phyloP scores from a whole-genome alignment of 177 flowering plant genomes.

The Telopea speciosissima region DNA sequence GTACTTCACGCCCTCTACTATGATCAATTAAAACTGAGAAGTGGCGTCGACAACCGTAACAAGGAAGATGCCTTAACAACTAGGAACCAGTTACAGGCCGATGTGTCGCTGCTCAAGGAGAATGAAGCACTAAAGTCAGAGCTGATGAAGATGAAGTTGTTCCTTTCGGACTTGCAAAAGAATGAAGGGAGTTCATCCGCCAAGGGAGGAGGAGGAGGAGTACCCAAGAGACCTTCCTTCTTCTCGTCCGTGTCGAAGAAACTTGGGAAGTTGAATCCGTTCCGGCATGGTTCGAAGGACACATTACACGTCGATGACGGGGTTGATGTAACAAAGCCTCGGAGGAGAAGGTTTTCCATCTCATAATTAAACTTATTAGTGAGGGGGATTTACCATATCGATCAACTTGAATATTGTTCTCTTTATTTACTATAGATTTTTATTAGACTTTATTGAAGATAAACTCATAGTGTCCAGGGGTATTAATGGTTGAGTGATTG shows the following conservation, averaged over 20 bases:
- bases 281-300: conserved; percentile 84
- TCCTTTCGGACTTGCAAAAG: conserved; percentile 53
- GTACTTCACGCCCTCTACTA: conserved; percentile 87
- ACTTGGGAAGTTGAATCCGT: conserved; percentile 85
- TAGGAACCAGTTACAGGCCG: conserved; percentile 55
- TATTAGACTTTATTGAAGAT: too few species aligned
- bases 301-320: conserved; percentile 60
- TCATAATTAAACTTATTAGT: conserved; percentile 36
- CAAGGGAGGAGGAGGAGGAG: conserved; percentile 1
- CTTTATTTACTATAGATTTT: too few species aligned
- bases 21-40: conserved; percentile 78
- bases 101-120: conserved; percentile 59
- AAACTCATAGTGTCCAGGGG: too few species aligned
- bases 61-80: conserved; percentile 35
- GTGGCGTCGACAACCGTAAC: conserved; percentile 36
- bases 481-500: too few species aligned
- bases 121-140: conserved; percentile 72
- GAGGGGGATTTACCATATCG: not conserved
- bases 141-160: conserved; percentile 75
- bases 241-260: conserved; percentile 84
- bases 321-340: conserved; percentile 64
- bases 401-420: too few species aligned
- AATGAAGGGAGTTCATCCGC: conserved; percentile 15
- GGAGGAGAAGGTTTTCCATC: conserved; percentile 87
- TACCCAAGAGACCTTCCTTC: conserved; percentile 41